Percentiles rank a stretch among this genome's conserved stretches.
These are phyloP conservation scores for Gaultheria prostrata DNA, from an alignment of 148 eudicot genomes.

Conservation along the genomic window DNA sequence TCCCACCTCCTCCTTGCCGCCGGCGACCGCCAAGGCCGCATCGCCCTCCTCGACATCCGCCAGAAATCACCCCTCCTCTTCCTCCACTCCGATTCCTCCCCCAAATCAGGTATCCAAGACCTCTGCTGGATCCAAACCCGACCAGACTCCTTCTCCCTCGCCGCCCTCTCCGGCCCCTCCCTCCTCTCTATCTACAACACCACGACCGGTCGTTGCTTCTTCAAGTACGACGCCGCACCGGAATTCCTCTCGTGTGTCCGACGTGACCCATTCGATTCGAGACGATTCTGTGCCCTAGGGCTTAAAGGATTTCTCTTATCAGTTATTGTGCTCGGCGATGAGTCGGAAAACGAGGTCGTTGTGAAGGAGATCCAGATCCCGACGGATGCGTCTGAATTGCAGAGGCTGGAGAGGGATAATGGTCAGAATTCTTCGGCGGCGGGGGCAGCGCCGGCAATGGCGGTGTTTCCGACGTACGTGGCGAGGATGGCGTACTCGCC, in stretches of 20 bases:
- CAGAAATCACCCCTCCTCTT: conserved; percentile 42
- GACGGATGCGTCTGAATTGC: conserved; percentile 55
- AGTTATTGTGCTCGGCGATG: conserved; percentile 51
- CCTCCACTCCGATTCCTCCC: conserved; percentile 32
- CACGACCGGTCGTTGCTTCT: conserved; percentile 68
- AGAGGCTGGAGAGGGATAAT: conserved; percentile 68
- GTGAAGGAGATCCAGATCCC: conserved; percentile 55
- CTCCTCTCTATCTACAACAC: conserved; percentile 57
- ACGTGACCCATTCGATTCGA: conserved; percentile 83
- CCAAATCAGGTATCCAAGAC: conserved; percentile 76
- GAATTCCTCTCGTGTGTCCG: conserved; percentile 67
- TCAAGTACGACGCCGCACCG: conserved; percentile 64
- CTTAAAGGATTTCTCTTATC: conserved; percentile 63
- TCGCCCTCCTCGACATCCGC: conserved; percentile 59
- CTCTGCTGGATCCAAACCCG: conserved; percentile 78
- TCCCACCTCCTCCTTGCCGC: conserved; percentile 63
- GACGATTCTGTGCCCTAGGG: conserved; percentile 61
- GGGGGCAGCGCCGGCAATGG: conserved; percentile 57
- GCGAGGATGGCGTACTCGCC: conserved; percentile 71
- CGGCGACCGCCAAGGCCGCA: conserved; percentile 88
- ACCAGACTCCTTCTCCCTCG: conserved; percentile 60
- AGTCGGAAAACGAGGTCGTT: conserved; percentile 47
- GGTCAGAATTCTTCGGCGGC: conserved; percentile 9
- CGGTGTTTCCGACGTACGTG: conserved; percentile 59
- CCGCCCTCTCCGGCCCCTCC: conserved; percentile 73